Base-by-base conservation (phyloP, 1,284 basidiomycete genomes). In the Malassezia sympodialis region DNA sequence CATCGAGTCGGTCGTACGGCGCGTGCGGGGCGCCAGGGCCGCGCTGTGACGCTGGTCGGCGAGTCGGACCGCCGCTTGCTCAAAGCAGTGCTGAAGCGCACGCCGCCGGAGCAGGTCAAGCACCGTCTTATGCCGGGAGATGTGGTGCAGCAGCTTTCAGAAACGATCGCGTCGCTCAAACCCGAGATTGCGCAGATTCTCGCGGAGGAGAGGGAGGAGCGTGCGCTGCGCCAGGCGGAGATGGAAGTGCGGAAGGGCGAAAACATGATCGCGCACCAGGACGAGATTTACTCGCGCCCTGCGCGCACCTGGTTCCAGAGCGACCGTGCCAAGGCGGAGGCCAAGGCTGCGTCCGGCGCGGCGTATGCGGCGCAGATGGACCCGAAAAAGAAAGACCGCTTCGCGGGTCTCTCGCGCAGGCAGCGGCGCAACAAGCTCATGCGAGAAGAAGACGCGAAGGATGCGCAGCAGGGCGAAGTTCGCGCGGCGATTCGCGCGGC, bases 251-350 rank as follows among this genome's bases (percentile, higher is more conserved):
- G 82, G 65, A 98, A 96, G 77, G 88, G 91, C 32, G 83, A 94
- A 76, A 99, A 99, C 75, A 84, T 98, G 81, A 83, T 96, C 51
- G 85, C 91, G 73, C 89, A 98, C 68, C 82, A 88, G 74, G 83
- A 82, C n/a, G 94, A 98, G 77, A 98, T 99, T 67, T 88, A 85
- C 75, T 84, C 87, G 30, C 81, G 93, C 47, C 94, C 94, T 8
- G 89, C 90, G 24, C 80, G 93, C 61, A 96, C 91, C 12, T 99
- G 94, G 94, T 99, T 99, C 82, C 93, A 96, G 77, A 83, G 81
- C 23, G 80, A 82, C 58, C 86, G 86, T 74, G 90, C 96, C 65
- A 96, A 88, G 58, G 52, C 60, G 76, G 81, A 81, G 50, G 80
- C 89, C 1, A 83, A 86, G 82, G 84, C 32, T 2, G 45, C 61